Percentiles rank a stretch among this genome's conserved stretches.
Evolutionary conservation across 208 protist genomes (phyloP).

Genomic region (Trypanosoma avium): DNA sequence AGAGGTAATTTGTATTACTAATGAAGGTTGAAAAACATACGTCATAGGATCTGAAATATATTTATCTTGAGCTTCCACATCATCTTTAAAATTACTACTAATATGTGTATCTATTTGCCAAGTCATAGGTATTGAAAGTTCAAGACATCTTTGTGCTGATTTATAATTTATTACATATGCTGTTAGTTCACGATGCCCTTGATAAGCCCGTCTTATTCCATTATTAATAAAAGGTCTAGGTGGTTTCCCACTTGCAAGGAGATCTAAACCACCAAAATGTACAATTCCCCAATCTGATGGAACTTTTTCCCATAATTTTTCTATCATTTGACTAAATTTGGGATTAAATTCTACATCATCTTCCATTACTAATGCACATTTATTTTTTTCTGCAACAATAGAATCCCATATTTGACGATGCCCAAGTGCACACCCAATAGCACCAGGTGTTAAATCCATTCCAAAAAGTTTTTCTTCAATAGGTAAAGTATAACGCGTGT

Average conservation of each 20-base stretch:
- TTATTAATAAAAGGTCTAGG: constrained; percentile 82
- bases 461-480: constrained; percentile 86
- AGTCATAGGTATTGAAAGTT: constrained; percentile 81
- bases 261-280: constrained; percentile 86
- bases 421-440: constrained; percentile 85
- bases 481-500: constrained; percentile 68
- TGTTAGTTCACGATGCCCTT: constrained; percentile 88
- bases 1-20: constrained; percentile 86
- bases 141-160: constrained; percentile 77
- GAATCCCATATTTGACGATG: constrained; percentile 83
- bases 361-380: constrained; percentile 79
- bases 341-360: constrained; percentile 91
- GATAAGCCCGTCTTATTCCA: constrained; percentile 78
- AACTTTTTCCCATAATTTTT: constrained; percentile 52
- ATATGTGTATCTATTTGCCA: constrained; percentile 93
- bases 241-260: constrained; percentile 72
- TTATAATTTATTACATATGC: constrained; percentile 79
- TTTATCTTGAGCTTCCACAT: constrained; percentile 61
- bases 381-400: constrained; percentile 39
- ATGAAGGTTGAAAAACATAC: constrained; percentile 88
- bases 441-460: constrained; percentile 89
- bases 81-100: constrained; percentile 51
- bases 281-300: constrained; percentile 89
- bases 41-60: constrained; percentile 87
- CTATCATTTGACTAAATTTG: constrained; percentile 57